These are phyloP conservation scores for Globisporangium nunn DNA, from an alignment of 352 stramenopile genomes.

Conservation along the genomic window DNA sequence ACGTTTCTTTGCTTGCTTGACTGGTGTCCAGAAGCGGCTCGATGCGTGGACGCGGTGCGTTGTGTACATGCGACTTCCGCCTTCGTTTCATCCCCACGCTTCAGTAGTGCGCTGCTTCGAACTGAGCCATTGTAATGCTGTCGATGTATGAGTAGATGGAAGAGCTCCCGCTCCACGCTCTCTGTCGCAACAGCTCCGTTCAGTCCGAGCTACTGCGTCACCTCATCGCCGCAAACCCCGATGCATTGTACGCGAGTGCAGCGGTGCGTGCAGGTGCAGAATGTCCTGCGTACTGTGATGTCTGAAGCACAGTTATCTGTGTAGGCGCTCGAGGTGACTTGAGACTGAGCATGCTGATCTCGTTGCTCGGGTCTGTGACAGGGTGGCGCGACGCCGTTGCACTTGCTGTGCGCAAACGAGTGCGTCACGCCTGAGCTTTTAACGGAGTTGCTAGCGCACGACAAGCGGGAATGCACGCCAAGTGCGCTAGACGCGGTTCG, in stretches of 20 bases:
- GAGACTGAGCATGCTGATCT: neutral
- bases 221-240: constrained; percentile 22
- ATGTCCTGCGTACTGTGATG: neutral
- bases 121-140: neutral
- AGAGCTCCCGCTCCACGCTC: constrained; percentile 48
- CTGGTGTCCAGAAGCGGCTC: constrained; percentile 21
- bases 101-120: neutral
- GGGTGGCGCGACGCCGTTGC: constrained; percentile 35
- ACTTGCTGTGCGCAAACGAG: constrained; percentile 48
- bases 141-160: constrained; percentile 21
- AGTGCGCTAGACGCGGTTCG: constrained; percentile 5
- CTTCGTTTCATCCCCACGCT: neutral
- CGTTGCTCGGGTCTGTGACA: constrained; percentile 3
- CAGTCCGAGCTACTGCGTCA: constrained; percentile 21
- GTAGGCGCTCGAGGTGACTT: neutral
- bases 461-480: constrained; percentile 22
- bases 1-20: constrained; percentile 32
- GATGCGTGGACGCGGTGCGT: constrained; percentile 31
- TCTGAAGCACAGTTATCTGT: neutral
- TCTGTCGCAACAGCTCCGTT: constrained; percentile 37
- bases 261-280: constrained; percentile 15
- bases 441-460: constrained; percentile 26
- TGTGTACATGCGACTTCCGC: neutral
- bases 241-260: constrained; percentile 21
- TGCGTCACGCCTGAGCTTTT: constrained; percentile 30